phyloP scores from a whole-genome alignment of 2,329 filamentous ascomycete genomes.

The Xylariomycetidae sp. region DNA sequence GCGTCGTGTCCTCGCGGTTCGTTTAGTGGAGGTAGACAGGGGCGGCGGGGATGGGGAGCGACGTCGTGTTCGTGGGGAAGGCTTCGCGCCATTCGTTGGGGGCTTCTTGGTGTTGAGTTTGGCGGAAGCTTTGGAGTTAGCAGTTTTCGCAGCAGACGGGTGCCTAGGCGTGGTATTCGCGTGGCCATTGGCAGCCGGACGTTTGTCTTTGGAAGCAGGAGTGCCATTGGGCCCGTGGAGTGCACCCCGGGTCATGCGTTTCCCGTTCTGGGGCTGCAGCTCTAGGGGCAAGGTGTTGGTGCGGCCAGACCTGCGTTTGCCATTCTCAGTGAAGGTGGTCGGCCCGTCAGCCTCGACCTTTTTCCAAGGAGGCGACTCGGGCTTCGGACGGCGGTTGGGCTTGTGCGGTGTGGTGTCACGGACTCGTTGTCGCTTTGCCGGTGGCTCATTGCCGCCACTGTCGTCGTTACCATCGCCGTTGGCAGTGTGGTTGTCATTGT shows the following conservation, averaged over 20 bases:
- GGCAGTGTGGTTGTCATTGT: constrained; percentile 17
- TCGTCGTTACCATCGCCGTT: constrained; percentile 11
- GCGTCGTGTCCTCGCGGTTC: constrained; percentile 36
- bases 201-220: constrained; percentile 27
- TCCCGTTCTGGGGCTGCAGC: constrained; percentile 42
- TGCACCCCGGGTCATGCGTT: constrained; percentile 45
- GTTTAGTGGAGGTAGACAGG: constrained; percentile 29
- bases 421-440: constrained; percentile 61
- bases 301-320: constrained; percentile 60
- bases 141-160: constrained; percentile 25
- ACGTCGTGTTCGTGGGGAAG: constrained; percentile 27
- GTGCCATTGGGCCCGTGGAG: constrained; percentile 30
- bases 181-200: constrained; percentile 24
- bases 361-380: constrained; percentile 88
- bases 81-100: constrained; percentile 14
- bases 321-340: constrained; percentile 73
- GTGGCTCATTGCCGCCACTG: constrained; percentile 38
- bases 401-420: constrained; percentile 37
- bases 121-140: constrained; percentile 16
- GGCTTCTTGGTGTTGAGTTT: constrained; percentile 15
- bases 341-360: constrained; percentile 78
- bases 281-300: constrained; percentile 53
- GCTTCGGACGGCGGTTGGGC: constrained; percentile 35
- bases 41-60: constrained; percentile 36
- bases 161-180: constrained; percentile 23